Percentiles rank a stretch among this genome's conserved stretches.
These are phyloP conservation scores for Calonectria henricotiae DNA, from an alignment of 2,329 filamentous ascomycete species.

Conservation along the genomic window DNA sequence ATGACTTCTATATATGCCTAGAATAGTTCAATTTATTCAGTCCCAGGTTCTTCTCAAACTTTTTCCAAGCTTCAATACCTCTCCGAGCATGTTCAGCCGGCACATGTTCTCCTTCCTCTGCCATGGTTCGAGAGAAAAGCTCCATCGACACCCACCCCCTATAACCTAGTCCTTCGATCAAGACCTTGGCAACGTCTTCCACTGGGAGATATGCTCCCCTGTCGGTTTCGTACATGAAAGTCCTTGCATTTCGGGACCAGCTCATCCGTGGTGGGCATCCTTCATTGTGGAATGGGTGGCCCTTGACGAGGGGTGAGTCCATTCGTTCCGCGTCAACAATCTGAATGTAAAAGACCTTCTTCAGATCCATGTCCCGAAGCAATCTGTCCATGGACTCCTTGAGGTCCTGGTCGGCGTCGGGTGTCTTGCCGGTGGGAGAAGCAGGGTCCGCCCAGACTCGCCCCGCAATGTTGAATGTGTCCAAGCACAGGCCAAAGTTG, in stretches of 20 bases:
- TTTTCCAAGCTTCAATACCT: constrained; percentile 34
- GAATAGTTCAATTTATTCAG: constrained; percentile 21
- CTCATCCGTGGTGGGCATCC: constrained; percentile 72
- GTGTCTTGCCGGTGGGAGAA: constrained; percentile 64
- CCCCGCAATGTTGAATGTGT: constrained; percentile 84
- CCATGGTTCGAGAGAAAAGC: constrained; percentile 67
- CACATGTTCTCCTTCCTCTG: constrained; percentile 34
- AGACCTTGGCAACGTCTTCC: constrained; percentile 71
- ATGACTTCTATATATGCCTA: neutral
- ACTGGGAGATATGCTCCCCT: constrained; percentile 70
- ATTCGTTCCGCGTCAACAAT: constrained; percentile 79
- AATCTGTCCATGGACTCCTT: constrained; percentile 70
- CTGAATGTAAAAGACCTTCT: constrained; percentile 82
- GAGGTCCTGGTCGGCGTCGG: constrained; percentile 70
- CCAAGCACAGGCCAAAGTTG: constrained; percentile 83
- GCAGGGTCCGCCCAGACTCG: constrained; percentile 79
- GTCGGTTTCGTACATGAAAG: constrained; percentile 65
- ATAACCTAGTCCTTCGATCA: constrained; percentile 76
- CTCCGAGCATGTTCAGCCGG: constrained; percentile 30
- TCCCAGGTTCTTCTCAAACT: constrained; percentile 23
- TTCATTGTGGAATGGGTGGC: constrained; percentile 55
- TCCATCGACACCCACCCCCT: constrained; percentile 80
- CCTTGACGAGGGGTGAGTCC: constrained; percentile 57
- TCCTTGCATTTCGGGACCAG: constrained; percentile 80
- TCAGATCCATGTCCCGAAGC: constrained; percentile 69